Base-by-base conservation (phyloP, 2,329 filamentous ascomycete species). In the Karstenula rhodostoma region DNA sequence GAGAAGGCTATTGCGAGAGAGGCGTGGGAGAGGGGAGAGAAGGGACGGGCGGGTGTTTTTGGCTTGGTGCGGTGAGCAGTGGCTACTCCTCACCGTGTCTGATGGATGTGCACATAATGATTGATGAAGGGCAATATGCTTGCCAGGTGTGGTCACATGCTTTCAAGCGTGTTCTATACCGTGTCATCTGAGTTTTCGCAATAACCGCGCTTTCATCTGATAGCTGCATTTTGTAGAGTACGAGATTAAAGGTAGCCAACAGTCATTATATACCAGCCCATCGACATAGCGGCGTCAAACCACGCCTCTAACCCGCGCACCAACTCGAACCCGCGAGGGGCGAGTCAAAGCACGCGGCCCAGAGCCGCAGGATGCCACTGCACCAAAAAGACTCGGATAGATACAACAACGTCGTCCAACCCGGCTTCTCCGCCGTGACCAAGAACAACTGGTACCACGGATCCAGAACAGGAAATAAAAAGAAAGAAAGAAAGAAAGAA, bases 301-400 rank as follows among this genome's bases (percentile, higher is more conserved):
- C 25, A n/a, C 13, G 7, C n/a, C 46, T n/a, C 46, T 15, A 12
- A 19, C 25, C 25, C 27, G 17, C 44, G 17, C 27, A n/a, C 46
- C 46, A 49, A 51, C 48, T 51, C 48, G 37, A 51, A n/a, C 48
- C 29, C 32, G 32, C 44, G 13, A 57, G 43, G 29, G 27, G 58
- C 40, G 66, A 70, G 66, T 70, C 67, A 56, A 70, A 66, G 66
- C 60, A 46, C 61, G 56, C 42, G 56, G 42, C 52, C 55, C 55
- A 56, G 53, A 46, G 57, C 25, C 27, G 22, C 32, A 58, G 57
- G 52, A 60, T 32, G 22, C 46, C 54, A 29, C 22, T 48, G 35
- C 17, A 43, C 22, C 35, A 35, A 50, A 5, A 19, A 27, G 17
- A 19, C 17, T 1, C 22, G 8, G 46, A 19, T 33, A 46, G 44